These are phyloP conservation scores for Leccinum subrobustum DNA, from an alignment of 1,284 basidiomycete genomes.

Conservation along the genomic window DNA sequence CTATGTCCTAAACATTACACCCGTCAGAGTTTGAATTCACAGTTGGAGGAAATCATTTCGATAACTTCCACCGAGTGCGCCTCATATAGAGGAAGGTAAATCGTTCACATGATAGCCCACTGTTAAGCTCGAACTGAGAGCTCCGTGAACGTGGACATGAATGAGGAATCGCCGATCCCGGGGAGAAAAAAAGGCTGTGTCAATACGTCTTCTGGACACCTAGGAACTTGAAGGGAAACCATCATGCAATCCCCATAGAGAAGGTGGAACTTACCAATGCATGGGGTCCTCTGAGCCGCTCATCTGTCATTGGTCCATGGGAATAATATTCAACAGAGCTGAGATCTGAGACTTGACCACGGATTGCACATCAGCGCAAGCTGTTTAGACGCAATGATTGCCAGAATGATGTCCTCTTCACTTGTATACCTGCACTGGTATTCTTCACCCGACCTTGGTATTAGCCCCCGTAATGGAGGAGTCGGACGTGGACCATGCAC, in stretches of 20 bases:
- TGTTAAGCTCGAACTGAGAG: neutral
- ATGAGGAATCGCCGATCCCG: neutral
- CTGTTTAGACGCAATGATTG: neutral
- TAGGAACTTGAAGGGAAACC: neutral
- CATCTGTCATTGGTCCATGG: neutral
- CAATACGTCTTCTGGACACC: neutral
- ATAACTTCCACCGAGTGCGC: neutral
- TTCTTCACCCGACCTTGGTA: neutral
- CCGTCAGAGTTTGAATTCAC: neutral
- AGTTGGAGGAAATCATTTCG: neutral
- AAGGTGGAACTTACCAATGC: neutral
- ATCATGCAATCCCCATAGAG: neutral
- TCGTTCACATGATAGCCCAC: neutral
- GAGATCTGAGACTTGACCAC: neutral
- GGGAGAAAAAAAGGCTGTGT: neutral
- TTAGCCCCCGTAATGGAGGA: neutral
- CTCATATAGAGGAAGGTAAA: too few species aligned
- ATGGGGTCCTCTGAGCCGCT: neutral
- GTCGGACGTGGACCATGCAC: neutral
- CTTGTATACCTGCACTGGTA: neutral
- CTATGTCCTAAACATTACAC: neutral
- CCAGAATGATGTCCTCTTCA: neutral
- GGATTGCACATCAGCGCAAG: neutral
- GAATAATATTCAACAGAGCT: neutral
- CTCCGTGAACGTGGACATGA: neutral